A percentile compares a stretch with the other conserved stretches of the same genome.
These are phyloP conservation scores for Exobasidium cylindrosporum DNA, from an alignment of 1,284 basidiomycete genomes.

Conservation along the genomic window DNA sequence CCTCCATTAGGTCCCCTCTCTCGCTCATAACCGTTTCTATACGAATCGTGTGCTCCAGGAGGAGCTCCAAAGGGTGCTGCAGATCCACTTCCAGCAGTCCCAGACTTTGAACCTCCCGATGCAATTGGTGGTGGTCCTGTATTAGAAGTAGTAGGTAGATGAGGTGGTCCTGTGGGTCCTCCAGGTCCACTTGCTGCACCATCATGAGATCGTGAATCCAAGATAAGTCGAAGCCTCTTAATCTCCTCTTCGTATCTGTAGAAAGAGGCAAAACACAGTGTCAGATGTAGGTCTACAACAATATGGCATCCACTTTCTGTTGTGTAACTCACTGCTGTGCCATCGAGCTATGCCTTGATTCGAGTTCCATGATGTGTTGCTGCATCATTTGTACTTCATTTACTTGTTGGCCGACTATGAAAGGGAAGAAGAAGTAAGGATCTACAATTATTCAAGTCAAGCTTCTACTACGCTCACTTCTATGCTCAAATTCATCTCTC, in stretches of 20 bases:
- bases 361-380: conserved; percentile 72
- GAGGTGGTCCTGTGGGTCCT: conserved; percentile 23
- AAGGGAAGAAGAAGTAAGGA: too few relatives aligned
- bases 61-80: conserved; percentile 4
- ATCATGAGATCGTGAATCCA: conserved; percentile 57
- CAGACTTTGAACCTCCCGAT: conserved; percentile 26
- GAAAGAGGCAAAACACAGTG: neutral
- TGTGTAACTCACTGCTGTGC: conserved; percentile 61
- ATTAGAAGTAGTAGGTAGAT: conserved; percentile 30
- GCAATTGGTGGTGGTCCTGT: conserved; percentile 51
- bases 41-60: conserved; percentile 25
- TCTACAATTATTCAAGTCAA: neutral
- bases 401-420: conserved; percentile 69
- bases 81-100: conserved; percentile 1
- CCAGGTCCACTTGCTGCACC: conserved; percentile 29
- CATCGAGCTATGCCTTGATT: conserved; percentile 69
- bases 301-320: neutral
- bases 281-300: too few relatives aligned
- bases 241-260: conserved; percentile 70
- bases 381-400: conserved; percentile 71
- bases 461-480: conserved; percentile 62
- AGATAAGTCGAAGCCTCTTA: conserved; percentile 65
- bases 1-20: conserved; percentile 36
- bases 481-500: conserved; percentile 83
- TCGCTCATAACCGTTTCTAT: conserved; percentile 41